phyloP scores from a whole-genome alignment of 306 rosid species.

The Dalbergia cochinchinensis region DNA sequence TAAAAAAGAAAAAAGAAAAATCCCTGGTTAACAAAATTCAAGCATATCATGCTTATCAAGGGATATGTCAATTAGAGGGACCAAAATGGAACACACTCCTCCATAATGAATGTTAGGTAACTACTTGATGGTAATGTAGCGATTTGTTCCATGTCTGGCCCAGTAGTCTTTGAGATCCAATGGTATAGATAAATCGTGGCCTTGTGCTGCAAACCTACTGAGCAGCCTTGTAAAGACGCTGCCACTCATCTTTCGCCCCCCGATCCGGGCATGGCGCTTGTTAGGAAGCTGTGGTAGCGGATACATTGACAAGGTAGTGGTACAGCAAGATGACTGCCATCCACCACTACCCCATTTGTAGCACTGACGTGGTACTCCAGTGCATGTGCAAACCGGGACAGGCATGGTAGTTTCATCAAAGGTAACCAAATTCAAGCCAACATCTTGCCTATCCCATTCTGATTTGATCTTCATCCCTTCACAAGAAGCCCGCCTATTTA shows the following conservation, averaged over 20 bases:
- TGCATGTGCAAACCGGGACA: slow-evolving; percentile 93
- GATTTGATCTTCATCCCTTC: slow-evolving; percentile 85
- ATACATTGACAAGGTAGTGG: slow-evolving; percentile 87
- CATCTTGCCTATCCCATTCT: slow-evolving; percentile 89
- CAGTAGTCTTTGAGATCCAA: slow-evolving; percentile 91
- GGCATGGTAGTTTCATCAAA: slow-evolving; percentile 94
- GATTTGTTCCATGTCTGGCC: slow-evolving; percentile 98
- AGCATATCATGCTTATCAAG: slow-evolving; percentile 37
- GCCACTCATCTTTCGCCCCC: slow-evolving; percentile 98
- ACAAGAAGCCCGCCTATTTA: slow-evolving; percentile 81
- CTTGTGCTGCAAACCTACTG: slow-evolving; percentile 86
- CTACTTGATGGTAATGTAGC: slow-evolving; percentile 95
- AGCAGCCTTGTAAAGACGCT: slow-evolving; percentile 91
- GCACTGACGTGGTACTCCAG: slow-evolving; percentile 86
- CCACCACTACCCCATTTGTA: slow-evolving; percentile 99
- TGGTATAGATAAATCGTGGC: slow-evolving; percentile 82
- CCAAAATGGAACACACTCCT: slow-evolving; percentile 41
- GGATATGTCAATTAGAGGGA: slow-evolving; percentile 38
- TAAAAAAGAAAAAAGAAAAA: slow-evolving; percentile 8
- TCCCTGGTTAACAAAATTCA: slow-evolving; percentile 42
- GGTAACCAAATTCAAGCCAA: slow-evolving; percentile 85
- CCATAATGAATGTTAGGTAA: slow-evolving; percentile 31
- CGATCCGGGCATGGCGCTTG: slow-evolving; percentile 91
- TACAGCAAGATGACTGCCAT: slow-evolving; percentile 98
- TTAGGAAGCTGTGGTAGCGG: slow-evolving; percentile 96